phyloP scores from a whole-genome alignment of 805 yeast genomes.

The Sugiyamaella chiloensis region DNA sequence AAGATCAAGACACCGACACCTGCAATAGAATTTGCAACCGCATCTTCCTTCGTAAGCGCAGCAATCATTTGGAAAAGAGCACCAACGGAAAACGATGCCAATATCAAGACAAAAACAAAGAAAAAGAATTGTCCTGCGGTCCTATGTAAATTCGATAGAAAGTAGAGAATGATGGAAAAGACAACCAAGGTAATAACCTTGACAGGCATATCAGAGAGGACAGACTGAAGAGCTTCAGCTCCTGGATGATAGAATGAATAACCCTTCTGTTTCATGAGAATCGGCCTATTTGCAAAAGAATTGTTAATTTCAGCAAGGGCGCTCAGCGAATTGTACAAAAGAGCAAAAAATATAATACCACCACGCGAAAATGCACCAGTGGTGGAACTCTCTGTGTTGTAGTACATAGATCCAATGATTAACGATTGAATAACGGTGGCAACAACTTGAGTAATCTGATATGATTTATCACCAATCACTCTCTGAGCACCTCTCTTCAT shows the following conservation, averaged over 20 bases:
- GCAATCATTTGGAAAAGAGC: constrained; percentile 55
- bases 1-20: constrained; percentile 50
- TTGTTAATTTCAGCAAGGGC: constrained; percentile 54
- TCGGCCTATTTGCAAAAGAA: constrained; percentile 51
- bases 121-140: constrained; percentile 55
- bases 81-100: constrained; percentile 47
- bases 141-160: constrained; percentile 50
- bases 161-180: constrained; percentile 52
- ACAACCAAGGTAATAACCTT: constrained; percentile 46
- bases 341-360: constrained; percentile 58
- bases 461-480: constrained; percentile 54
- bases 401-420: constrained; percentile 61
- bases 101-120: constrained; percentile 43
- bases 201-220: constrained; percentile 60
- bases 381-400: constrained; percentile 48
- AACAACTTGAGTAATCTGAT: constrained; percentile 42
- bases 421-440: constrained; percentile 58
- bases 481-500: constrained; percentile 54
- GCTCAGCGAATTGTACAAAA: constrained; percentile 59
- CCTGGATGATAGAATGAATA: constrained; percentile 73
- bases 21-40: constrained; percentile 59
- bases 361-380: constrained; percentile 61
- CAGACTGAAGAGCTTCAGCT: constrained; percentile 64
- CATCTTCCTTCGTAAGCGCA: constrained; percentile 45
- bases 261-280: constrained; percentile 66